Base-by-base conservation (phyloP, 202 grass and related monocot genomes). In the Cymbopogon flexuosus region DNA sequence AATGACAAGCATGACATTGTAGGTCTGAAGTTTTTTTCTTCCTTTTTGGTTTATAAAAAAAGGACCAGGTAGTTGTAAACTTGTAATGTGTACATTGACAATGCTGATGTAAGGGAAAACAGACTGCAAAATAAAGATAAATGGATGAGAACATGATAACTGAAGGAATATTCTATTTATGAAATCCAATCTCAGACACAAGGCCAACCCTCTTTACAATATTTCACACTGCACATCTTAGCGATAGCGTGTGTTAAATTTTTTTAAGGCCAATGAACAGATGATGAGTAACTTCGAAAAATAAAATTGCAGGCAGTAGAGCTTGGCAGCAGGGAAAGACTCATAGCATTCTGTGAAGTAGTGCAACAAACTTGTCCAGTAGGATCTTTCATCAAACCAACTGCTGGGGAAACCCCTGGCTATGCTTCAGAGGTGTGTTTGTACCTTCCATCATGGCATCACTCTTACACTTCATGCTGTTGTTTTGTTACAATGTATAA, bases 401-500 rank as follows among this genome's bases (percentile, higher is more conserved):
- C 82, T 75, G 92, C 95, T 81, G 92, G 95, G 40, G 80, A 85
- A 93, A 98, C 95, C 77, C 74, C 92, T 79, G 95, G 92, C 65
- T 98, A 98, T 94, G 95, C 92, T 76, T 98, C 95, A 78, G 95
- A 98, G 95, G 90, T 95, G 13, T 64, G 27, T 27, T 27, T 27
- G 27, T 27, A 27, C 27, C 27, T 27, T 3, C 61, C 27, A 31
- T n/a, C 27, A 71, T 68, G 68, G 5, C n/a, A 54, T 65, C 14
- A 15, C 18, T 68, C 45, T 7, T 87, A n/a, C 5, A 19, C 3
- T 58, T 57, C 40, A 59, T 51, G 49, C 30, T 79, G 31, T 33
- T 33, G 31, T 33, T 33, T 9, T 35, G 24, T 60, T 39, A 8
- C 35, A 24, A 83, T 36, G 29, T 11, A 3, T 16, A 18, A 39